Evolutionary conservation across 2,329 filamentous ascomycete species (phyloP).

Genomic region (Ophiocordyceps camponoti-saundersi): DNA sequence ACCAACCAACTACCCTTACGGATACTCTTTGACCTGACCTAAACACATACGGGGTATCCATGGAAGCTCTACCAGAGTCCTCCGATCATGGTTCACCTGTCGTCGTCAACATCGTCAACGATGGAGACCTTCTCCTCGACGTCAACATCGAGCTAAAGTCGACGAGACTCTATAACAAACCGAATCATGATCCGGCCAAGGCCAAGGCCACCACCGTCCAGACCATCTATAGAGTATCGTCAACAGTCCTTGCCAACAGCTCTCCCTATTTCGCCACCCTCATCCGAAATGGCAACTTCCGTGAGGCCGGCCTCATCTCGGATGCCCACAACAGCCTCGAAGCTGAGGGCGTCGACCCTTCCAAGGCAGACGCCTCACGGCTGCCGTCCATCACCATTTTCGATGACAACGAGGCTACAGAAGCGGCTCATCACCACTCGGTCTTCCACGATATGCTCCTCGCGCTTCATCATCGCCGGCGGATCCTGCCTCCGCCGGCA

Average conservation of each 20-base stretch:
- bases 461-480: slow-evolving; percentile 46
- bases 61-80: no score
- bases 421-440: slow-evolving; percentile 37
- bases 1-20: no score
- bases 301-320: slow-evolving; percentile 40
- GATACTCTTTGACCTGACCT: no score
- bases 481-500: slow-evolving; percentile 18
- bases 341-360: slow-evolving; percentile 26
- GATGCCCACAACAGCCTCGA: slow-evolving; percentile 32
- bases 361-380: slow-evolving; percentile 27
- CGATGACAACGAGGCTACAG: slow-evolving; percentile 54
- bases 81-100: no score
- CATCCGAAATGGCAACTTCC: slow-evolving; percentile 44
- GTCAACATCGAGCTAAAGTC: slow-evolving; percentile 41
- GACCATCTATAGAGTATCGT: slow-evolving; percentile 41
- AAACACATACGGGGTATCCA: no score
- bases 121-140: slow-evolving; percentile 49
- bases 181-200: slow-evolving; percentile 12
- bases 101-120: slow-evolving; percentile 32
- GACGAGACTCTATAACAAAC: slow-evolving; percentile 16
- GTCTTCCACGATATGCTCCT: slow-evolving; percentile 51
- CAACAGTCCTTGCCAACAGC: slow-evolving; percentile 35
- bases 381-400: slow-evolving; percentile 48
- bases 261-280: slow-evolving; percentile 57
- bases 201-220: slow-evolving; percentile 10